Percentiles rank a stretch among this genome's conserved stretches.
These are phyloP conservation scores for Fusarium decemcellulare DNA, from an alignment of 2,329 filamentous ascomycete genomes.

Conservation along the genomic window DNA sequence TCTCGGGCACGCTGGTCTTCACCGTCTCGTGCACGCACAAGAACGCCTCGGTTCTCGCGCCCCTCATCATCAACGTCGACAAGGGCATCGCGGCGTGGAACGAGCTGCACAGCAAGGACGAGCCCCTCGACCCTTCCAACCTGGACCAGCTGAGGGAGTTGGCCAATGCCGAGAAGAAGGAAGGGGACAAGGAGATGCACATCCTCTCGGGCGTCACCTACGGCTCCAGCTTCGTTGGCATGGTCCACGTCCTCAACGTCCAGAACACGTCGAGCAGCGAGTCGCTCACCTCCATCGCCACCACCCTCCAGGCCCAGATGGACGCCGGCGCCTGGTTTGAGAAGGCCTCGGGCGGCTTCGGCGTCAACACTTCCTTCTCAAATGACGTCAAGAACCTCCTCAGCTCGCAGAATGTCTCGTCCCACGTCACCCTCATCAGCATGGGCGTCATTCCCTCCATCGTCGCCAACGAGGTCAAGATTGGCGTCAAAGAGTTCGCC, in stretches of 20 bases:
- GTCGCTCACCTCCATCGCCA: not conserved
- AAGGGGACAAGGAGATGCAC: not conserved
- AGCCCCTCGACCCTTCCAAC: slow-evolving; percentile 2
- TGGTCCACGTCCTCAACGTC: slow-evolving; percentile 16
- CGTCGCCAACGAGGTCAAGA: slow-evolving; percentile 12
- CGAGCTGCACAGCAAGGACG: not conserved
- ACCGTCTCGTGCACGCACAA: slow-evolving; percentile 34
- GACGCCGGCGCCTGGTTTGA: slow-evolving; percentile 18
- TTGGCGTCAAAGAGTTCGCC: slow-evolving; percentile 13
- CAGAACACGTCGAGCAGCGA: too few relatives aligned
- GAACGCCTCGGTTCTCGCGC: slow-evolving; percentile 24
- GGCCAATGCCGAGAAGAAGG: not conserved
- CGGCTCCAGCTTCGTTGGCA: slow-evolving; percentile 23
- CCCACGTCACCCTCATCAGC: slow-evolving; percentile 19
- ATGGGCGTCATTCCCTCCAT: slow-evolving; percentile 20
- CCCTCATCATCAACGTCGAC: slow-evolving; percentile 32
- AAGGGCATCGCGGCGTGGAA: slow-evolving; percentile 37
- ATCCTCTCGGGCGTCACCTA: slow-evolving; percentile 17
- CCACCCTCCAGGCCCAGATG: slow-evolving; percentile 17
- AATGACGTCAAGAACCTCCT: slow-evolving; percentile 33
- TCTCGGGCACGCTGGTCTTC: slow-evolving; percentile 27
- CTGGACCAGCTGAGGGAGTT: not conserved
- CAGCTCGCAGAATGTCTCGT: slow-evolving; percentile 30
- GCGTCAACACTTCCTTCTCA: slow-evolving; percentile 20
- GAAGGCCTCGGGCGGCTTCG: not conserved